Conservation (phyloP, 805 yeast species). For the Barnettozyma populi region DNA sequence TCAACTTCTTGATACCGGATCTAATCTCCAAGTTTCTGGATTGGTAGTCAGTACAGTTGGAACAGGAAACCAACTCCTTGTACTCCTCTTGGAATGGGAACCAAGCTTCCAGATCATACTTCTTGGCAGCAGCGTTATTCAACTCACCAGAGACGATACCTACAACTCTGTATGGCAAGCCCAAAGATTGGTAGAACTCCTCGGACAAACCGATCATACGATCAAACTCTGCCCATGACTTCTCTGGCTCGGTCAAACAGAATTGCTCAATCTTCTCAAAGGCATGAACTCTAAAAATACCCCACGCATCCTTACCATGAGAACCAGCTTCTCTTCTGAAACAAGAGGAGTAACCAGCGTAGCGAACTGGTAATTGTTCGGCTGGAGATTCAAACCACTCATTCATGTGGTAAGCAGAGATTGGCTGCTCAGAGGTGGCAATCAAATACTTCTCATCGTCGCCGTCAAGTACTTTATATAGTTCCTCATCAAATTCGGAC, state of each 20-base stretch:
- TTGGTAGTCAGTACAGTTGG: conserved; percentile 99
- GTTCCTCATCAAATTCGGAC: conserved; percentile 96
- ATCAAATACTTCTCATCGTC: conserved; percentile 95
- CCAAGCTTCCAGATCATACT: conserved; percentile 99
- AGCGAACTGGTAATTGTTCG: conserved; percentile 93
- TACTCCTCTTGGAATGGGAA: conserved; percentile 99
- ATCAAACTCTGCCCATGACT: conserved; percentile 96
- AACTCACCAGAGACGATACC: conserved; percentile 98
- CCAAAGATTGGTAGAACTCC: conserved; percentile 87
- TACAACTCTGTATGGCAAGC: conserved; percentile 93
- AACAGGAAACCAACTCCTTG: conserved; percentile 96
- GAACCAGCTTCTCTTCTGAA: conserved; percentile 99
- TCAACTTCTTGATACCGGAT: conserved; percentile 95
- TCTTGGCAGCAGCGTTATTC: conserved; percentile 98
- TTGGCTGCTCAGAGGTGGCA: conserved; percentile 99
- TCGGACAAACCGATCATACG: conserved; percentile 89
- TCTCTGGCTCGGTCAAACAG: conserved; percentile 92
- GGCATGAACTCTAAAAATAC: conserved; percentile 97
- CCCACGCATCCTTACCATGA: conserved; percentile 99
- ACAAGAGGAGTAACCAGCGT: conserved; percentile 97
- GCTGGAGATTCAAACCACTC: conserved; percentile 98
- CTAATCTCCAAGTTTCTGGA: conserved; percentile 97
- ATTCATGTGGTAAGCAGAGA: conserved; percentile 92
- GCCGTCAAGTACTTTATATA: conserved; percentile 95
- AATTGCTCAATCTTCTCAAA: conserved; percentile 98